A percentile compares a stretch with the other conserved stretches of the same genome.
These are phyloP conservation scores for Insectozyma bohioensis DNA, from an alignment of 1,139 yeast genomes.

Conservation along the genomic window DNA sequence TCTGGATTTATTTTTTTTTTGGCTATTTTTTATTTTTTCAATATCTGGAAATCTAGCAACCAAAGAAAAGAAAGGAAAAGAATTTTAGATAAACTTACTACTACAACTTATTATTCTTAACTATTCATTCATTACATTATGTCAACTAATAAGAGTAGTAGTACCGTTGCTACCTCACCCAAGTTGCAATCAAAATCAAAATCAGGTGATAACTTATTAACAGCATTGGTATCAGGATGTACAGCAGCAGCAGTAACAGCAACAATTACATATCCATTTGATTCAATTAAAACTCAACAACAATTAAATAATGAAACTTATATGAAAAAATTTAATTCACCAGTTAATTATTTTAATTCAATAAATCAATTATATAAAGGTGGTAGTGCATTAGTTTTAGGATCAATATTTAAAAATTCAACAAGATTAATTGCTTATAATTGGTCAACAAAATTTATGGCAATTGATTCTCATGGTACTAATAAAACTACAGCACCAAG, in stretches of 20 bases:
- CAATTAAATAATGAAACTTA: slow-evolving; percentile 50
- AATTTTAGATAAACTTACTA: too few relatives aligned
- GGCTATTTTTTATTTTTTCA: too few relatives aligned
- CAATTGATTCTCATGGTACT: slow-evolving; percentile 42
- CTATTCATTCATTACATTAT: too few relatives aligned
- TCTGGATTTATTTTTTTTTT: too few relatives aligned
- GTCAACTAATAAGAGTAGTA: too few relatives aligned
- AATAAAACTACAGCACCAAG: slow-evolving; percentile 66
- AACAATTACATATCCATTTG: slow-evolving; percentile 78
- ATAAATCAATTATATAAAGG: slow-evolving; percentile 63
- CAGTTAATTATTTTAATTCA: slow-evolving; percentile 40
- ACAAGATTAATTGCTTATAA: slow-evolving; percentile 76
- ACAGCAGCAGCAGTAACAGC: slow-evolving; percentile 75
- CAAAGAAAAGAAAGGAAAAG: too few relatives aligned
- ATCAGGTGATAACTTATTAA: slow-evolving; percentile 40
- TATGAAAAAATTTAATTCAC: slow-evolving; percentile 36
- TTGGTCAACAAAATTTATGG: slow-evolving; percentile 75
- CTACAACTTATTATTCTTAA: too few relatives aligned
- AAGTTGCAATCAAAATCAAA: too few relatives aligned
- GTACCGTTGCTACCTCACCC: too few relatives aligned
- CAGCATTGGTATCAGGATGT: slow-evolving; percentile 74
- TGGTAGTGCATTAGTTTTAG: slow-evolving; percentile 74
- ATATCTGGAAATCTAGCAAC: too few relatives aligned
- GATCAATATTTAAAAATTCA: slow-evolving; percentile 70
- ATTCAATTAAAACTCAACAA: slow-evolving; percentile 72